phyloP scores from a whole-genome alignment of 2,329 filamentous ascomycete species.

The Akanthomyces lecanii region DNA sequence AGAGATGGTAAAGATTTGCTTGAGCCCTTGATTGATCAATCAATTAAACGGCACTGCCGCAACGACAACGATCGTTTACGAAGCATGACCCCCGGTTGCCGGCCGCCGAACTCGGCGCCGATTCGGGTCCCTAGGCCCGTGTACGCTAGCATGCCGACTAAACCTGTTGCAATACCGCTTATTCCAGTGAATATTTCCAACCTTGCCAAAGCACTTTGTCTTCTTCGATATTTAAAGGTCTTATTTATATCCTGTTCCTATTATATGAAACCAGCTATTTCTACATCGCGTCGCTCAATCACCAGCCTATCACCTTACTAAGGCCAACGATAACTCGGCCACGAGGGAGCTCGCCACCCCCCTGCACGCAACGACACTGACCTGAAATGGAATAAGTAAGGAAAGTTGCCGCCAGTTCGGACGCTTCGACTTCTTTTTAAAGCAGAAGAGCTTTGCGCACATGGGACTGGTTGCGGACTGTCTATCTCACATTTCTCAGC shows the following conservation, averaged over 20 bases:
- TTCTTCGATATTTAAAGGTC: not conserved
- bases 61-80: not conserved
- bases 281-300: not conserved
- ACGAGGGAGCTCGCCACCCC: not conserved
- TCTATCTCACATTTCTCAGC: too few relatives aligned
- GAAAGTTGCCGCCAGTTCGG: too few relatives aligned
- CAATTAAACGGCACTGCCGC: not conserved
- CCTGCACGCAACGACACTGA: too few relatives aligned
- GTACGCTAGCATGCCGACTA: constrained; percentile 3
- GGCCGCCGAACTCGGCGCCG: constrained; percentile 26
- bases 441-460: too few relatives aligned
- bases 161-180: constrained; percentile 13
- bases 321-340: not conserved
- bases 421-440: too few relatives aligned
- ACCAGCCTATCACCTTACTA: not conserved
- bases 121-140: constrained; percentile 12
- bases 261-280: not conserved
- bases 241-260: not conserved
- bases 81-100: not conserved
- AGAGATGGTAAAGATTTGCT: not conserved
- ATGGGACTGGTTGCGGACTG: too few relatives aligned
- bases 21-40: not conserved
- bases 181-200: constrained; percentile 15
- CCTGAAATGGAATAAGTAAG: too few relatives aligned
- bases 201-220: not conserved